Base-by-base conservation (phyloP, 768 basidiomycete genomes). In the Lactarius quietus region DNA sequence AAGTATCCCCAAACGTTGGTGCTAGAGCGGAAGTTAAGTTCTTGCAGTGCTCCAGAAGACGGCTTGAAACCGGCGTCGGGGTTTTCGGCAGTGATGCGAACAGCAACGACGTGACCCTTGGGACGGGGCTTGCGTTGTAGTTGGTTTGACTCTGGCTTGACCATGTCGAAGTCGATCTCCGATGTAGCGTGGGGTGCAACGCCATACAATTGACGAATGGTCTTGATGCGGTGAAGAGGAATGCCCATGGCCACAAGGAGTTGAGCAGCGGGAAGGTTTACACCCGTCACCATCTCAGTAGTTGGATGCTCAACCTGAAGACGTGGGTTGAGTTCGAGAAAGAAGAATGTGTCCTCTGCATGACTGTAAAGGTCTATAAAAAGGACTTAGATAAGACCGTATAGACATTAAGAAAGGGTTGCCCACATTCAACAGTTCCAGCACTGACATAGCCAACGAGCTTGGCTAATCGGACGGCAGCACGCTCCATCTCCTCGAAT, bases 1-100 rank as follows among this genome's bases (percentile, higher is more conserved):
- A 99, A 99, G 80, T 99, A 99, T 67, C 97, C 97, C 97, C 97
- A 99, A 53, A 99, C 97, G 68, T 99, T 99, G 53, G 94, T 98
- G 77, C 92, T 97, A 31, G 95, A 98, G 64, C 97, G 89, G 88
- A 99, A 99, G 78, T 98, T 99, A 70, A 99, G 92, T 74, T 98
- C 97, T 76, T 98, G 97, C 18, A 99, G 81, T 43, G 92, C 90
- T 69, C 97, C 97, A 3, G 93, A 95, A 2, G 97, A 98, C 1
- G 97, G 97, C 78, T 99, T 99, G 84, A 99, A 99, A 6, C 97
- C 97, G 12, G 97, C 97, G 73, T 99, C 97, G 29, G 97, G 97
- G 76, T 99, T 99, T 79, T 99, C 97, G 36, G 95, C 96, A 7
- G 97, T 99, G 76, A 99, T 98, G 73, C 97, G 95, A 70, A 98